Conservation (phyloP, 2,329 filamentous ascomycete genomes). For the Bertia moriformis region DNA sequence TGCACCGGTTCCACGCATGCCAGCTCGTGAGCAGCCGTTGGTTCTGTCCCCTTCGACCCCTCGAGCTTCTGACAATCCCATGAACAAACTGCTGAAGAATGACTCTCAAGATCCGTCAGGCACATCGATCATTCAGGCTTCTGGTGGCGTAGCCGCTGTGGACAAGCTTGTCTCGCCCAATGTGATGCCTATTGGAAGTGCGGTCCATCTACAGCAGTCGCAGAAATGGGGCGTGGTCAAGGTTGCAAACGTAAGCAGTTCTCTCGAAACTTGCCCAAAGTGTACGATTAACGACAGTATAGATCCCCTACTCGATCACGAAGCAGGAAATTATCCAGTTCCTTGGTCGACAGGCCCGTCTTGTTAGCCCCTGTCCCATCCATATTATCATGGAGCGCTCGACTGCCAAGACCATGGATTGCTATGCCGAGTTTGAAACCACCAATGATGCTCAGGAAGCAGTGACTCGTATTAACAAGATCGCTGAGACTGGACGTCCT, state of each 20-base stretch:
- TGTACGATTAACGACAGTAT: conserved; percentile 4
- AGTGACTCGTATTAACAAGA: conserved; percentile 18
- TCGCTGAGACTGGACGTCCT: conserved; percentile 7
- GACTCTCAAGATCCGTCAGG: background rate
- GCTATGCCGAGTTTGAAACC: conserved; percentile 29
- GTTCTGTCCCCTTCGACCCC: too few species aligned
- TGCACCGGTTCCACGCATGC: too few species aligned
- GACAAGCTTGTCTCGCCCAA: background rate
- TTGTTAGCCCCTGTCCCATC: conserved; percentile 23
- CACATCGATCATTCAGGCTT: background rate
- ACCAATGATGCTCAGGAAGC: conserved; percentile 19
- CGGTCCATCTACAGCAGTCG: conserved; percentile 2
- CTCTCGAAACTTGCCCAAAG: conserved; percentile 2
- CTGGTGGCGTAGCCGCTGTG: background rate
- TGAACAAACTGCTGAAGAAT: background rate
- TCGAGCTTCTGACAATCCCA: too few species aligned
- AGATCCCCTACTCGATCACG: conserved; percentile 34
- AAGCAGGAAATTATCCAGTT: conserved; percentile 30
- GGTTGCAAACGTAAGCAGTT: conserved; percentile 16
- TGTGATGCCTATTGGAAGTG: background rate
- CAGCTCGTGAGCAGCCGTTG: too few species aligned
- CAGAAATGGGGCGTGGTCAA: conserved; percentile 13
- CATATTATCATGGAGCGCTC: conserved; percentile 42
- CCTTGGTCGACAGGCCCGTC: conserved; percentile 23
- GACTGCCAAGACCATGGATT: conserved; percentile 39